Conservation (phyloP, 306 rosid genomes). For the Ammopiptanthus mongolicus region DNA sequence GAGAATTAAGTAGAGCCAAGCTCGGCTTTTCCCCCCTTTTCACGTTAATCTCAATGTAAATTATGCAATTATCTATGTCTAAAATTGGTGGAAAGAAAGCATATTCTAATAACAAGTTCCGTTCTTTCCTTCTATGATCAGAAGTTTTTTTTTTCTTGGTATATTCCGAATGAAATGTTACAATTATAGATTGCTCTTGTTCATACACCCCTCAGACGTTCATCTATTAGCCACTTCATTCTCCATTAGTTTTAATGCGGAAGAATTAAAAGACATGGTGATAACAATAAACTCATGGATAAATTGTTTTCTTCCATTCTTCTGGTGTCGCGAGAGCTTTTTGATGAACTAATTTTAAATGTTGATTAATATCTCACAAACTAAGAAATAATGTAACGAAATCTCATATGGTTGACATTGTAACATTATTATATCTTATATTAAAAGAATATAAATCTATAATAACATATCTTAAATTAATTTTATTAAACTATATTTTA, state of each 20-base stretch:
- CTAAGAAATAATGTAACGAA: too few species aligned
- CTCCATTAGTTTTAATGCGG: background rate
- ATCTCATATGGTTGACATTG: too few species aligned
- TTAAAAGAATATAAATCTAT: too few species aligned
- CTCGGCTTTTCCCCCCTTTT: background rate
- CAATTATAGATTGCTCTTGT: background rate
- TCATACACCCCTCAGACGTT: background rate
- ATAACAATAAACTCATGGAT: too few species aligned
- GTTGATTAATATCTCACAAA: too few species aligned
- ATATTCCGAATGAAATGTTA: background rate
- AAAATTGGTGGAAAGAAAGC: slow-evolving; percentile 7
- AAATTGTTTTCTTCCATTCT: too few species aligned
- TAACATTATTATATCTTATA: too few species aligned
- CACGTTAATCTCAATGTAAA: background rate
- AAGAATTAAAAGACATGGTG: background rate
- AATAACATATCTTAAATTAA: too few species aligned
- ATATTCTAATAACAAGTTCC: background rate
- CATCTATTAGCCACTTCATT: background rate
- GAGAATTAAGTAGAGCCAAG: slow-evolving; percentile 3
- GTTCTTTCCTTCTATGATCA: background rate
- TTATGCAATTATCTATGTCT: background rate
- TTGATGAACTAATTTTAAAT: too few species aligned
- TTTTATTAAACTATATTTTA: too few species aligned
- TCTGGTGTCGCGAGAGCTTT: too few species aligned
- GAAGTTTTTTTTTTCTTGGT: background rate